Percentiles rank a stretch among this genome's conserved stretches.
Evolutionary conservation across 1,139 yeast genomes (phyloP).

Genomic region (Sugiyamaella pinicola): DNA sequence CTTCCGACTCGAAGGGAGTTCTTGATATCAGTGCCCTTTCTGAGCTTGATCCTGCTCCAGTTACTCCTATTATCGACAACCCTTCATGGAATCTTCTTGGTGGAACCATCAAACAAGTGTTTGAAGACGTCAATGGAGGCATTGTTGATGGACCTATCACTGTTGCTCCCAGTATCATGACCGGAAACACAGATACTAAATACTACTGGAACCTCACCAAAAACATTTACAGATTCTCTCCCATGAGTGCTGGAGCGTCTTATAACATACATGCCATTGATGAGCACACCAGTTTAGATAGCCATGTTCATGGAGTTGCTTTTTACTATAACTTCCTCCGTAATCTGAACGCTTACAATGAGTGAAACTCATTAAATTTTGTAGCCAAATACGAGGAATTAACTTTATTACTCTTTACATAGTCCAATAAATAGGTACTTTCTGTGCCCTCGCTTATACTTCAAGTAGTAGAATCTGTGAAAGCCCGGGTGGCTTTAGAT

Average conservation of each 20-base stretch:
- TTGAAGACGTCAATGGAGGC: constrained; percentile 50
- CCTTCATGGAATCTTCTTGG: constrained; percentile 57
- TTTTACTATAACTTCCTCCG: constrained; percentile 54
- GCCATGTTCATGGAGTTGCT: constrained; percentile 60
- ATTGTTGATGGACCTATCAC: constrained; percentile 38
- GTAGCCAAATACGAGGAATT: no score
- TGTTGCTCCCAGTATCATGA: constrained; percentile 67
- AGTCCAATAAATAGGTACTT: no score
- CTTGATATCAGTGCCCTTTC: constrained; percentile 21
- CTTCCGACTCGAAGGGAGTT: constrained; percentile 21
- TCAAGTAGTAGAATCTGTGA: no score
- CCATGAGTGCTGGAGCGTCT: constrained; percentile 35
- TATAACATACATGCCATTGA: constrained; percentile 56
- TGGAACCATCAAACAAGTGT: constrained; percentile 60
- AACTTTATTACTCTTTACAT: no score
- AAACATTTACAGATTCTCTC: constrained; percentile 69
- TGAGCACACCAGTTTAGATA: constrained; percentile 55
- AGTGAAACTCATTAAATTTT: no score
- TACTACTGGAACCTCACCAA: constrained; percentile 72
- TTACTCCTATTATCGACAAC: constrained; percentile 48
- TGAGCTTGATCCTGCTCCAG: constrained; percentile 59
- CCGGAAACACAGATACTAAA: constrained; percentile 85
- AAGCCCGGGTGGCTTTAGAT: no score
- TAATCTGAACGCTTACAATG: constrained; percentile 19
- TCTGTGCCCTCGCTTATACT: no score